Conservation (phyloP, 1,139 yeast genomes). For the Lodderomyces theae region DNA sequence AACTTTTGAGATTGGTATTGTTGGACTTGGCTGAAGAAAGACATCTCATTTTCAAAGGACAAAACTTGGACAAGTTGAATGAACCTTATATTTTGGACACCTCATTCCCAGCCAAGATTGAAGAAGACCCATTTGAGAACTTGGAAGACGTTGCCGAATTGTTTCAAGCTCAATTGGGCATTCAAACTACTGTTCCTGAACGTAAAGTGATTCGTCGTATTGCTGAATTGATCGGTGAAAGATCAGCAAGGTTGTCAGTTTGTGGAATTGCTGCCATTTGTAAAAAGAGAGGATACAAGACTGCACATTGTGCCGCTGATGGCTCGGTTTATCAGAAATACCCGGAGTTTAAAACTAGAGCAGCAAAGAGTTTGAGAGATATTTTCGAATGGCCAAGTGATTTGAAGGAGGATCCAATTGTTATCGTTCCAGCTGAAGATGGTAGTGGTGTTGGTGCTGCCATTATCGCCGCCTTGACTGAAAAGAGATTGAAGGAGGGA, state of each 20-base stretch:
- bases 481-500: slow-evolving; percentile 68
- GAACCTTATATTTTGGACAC: slow-evolving; percentile 78
- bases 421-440: slow-evolving; percentile 89
- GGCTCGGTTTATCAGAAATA: slow-evolving; percentile 94
- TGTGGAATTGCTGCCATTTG: slow-evolving; percentile 97
- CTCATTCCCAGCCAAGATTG: slow-evolving; percentile 80
- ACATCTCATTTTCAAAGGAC: slow-evolving; percentile 65
- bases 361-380: slow-evolving; percentile 85
- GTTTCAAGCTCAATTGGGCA: slow-evolving; percentile 56
- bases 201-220: slow-evolving; percentile 78
- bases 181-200: slow-evolving; percentile 72
- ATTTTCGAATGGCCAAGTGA: slow-evolving; percentile 73
- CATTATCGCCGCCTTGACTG: slow-evolving; percentile 90
- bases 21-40: slow-evolving; percentile 63
- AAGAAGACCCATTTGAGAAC: slow-evolving; percentile 88
- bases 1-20: slow-evolving; percentile 76
- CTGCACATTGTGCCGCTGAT: slow-evolving; percentile 93
- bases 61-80: slow-evolving; percentile 59
- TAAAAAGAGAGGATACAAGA: slow-evolving; percentile 73
- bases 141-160: slow-evolving; percentile 70
- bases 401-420: slow-evolving; percentile 64
- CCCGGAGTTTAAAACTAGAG: slow-evolving; percentile 88
- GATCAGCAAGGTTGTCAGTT: slow-evolving; percentile 89
- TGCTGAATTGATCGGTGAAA: slow-evolving; percentile 84
- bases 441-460: slow-evolving; percentile 99